Conservation (phyloP, 2,329 filamentous ascomycete species). For the Fusarium chlamydosporum region DNA sequence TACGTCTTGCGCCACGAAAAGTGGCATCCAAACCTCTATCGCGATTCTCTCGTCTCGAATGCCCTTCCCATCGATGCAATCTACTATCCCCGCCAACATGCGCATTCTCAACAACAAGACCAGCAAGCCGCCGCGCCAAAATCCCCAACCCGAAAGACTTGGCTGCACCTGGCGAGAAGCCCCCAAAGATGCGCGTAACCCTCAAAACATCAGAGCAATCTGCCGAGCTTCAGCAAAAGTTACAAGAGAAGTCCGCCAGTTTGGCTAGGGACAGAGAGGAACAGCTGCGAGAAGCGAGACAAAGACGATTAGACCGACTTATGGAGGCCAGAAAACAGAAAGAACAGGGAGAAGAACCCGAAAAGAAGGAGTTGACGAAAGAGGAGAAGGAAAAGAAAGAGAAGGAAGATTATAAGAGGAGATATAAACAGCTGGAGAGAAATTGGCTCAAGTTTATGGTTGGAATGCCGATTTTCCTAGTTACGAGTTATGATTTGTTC, state of each 20-base stretch:
- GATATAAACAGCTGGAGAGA: slow-evolving; percentile 61
- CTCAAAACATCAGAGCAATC: not conserved
- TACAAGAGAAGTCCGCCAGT: slow-evolving; percentile 2
- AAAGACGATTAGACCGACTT: not conserved
- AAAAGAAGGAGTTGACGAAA: slow-evolving; percentile 3
- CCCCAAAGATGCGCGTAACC: not conserved
- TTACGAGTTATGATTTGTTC: slow-evolving; percentile 69
- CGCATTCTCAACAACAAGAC: slow-evolving; percentile 26
- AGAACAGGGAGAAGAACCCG: slow-evolving; percentile 12
- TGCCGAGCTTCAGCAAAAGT: not conserved
- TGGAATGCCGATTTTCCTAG: slow-evolving; percentile 67
- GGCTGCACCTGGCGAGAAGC: not conserved
- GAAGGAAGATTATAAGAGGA: slow-evolving; percentile 57
- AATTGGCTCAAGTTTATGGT: slow-evolving; percentile 65
- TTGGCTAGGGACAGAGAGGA: slow-evolving; percentile 11
- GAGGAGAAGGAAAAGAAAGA: slow-evolving; percentile 39
- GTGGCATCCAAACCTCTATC: not conserved
- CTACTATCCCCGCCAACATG: slow-evolving; percentile 15
- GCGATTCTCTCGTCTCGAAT: slow-evolving; percentile 5
- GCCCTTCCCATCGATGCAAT: not conserved
- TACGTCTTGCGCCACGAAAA: slow-evolving; percentile 4
- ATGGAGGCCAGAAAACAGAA: slow-evolving; percentile 25
- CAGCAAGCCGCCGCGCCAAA: not conserved
- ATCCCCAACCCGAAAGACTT: not conserved
- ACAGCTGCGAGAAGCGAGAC: slow-evolving; percentile 18